Percentiles rank a stretch among this genome's conserved stretches.
Evolutionary conservation across 441 rosid species (phyloP).

Genomic region (Arabidopsis hybrid): DNA sequence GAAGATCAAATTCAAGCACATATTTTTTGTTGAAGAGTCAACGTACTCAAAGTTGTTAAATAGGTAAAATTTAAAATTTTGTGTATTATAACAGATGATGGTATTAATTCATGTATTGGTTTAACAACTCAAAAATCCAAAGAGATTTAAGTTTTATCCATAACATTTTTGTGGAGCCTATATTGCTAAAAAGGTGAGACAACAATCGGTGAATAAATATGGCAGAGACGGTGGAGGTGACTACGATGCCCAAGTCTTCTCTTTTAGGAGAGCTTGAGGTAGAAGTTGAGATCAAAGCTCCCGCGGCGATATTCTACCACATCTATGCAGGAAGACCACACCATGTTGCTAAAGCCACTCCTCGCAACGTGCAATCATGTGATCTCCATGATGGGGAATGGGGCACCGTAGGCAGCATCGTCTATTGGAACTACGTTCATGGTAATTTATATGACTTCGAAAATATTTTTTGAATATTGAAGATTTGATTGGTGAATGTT

Average conservation of each 20-base stretch:
- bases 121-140: no score
- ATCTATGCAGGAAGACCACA: not conserved
- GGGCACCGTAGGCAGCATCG: not conserved
- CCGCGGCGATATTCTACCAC: not conserved
- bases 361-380: not conserved
- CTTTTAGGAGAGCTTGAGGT: not conserved
- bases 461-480: not conserved
- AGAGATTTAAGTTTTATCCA: no score
- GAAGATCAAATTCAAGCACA: no score
- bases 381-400: not conserved
- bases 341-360: not conserved
- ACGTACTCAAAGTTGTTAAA: no score
- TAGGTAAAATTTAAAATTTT: no score
- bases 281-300: constrained; percentile 3
- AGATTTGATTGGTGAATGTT: not conserved
- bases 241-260: not conserved
- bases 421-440: constrained; percentile 3
- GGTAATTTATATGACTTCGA: not conserved
- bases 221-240: not conserved
- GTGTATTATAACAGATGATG: no score
- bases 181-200: no score
- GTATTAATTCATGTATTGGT: no score
- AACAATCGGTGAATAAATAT: no score
- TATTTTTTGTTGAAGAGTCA: no score
- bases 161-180: not conserved